Percentiles rank a stretch among this genome's conserved stretches.
phyloP scores from a whole-genome alignment of 371 early-diverging fungal genomes.

The Choanephora cucurbitarum region DNA sequence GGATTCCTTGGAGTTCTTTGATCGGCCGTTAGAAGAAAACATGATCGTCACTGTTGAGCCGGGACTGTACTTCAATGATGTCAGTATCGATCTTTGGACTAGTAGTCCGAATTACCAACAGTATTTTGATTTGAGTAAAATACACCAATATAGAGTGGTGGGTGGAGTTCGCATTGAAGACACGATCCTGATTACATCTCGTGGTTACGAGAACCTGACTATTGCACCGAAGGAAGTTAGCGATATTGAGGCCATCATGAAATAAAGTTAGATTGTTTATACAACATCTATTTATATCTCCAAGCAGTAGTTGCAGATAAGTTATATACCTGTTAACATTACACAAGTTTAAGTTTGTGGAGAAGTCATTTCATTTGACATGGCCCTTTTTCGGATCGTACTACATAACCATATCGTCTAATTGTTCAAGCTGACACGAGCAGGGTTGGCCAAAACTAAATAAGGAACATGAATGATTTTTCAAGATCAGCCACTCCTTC shows the following conservation, averaged over 20 bases:
- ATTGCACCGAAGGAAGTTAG: slow-evolving; percentile 68
- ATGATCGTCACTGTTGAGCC: slow-evolving; percentile 95
- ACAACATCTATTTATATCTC: too few species aligned
- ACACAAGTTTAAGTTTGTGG: too few species aligned
- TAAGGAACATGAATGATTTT: too few species aligned
- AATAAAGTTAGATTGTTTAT: too few species aligned
- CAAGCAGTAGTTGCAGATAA: too few species aligned
- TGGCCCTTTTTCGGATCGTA: too few species aligned
- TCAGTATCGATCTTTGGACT: slow-evolving; percentile 46
- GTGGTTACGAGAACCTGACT: slow-evolving; percentile 75
- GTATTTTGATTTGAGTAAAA: slow-evolving; percentile 69
- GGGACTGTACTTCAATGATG: slow-evolving; percentile 70
- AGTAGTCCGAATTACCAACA: slow-evolving; percentile 49
- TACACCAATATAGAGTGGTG: slow-evolving; percentile 68
- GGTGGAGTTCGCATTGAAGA: slow-evolving; percentile 95
- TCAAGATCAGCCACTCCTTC: too few species aligned
- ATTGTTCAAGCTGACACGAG: too few species aligned
- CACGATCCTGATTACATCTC: slow-evolving; percentile 71
- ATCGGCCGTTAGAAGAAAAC: slow-evolving; percentile 61
- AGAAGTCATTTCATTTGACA: too few species aligned
- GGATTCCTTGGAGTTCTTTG: slow-evolving; percentile 2
- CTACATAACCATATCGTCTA: too few species aligned
- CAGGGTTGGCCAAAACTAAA: too few species aligned
- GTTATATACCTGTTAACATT: too few species aligned
- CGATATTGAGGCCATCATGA: slow-evolving; percentile 68